Percentiles rank a stretch among this genome's conserved stretches.
Evolutionary conservation across 2,329 filamentous ascomycete genomes (phyloP).

Genomic region (Alternaria arborescens): DNA sequence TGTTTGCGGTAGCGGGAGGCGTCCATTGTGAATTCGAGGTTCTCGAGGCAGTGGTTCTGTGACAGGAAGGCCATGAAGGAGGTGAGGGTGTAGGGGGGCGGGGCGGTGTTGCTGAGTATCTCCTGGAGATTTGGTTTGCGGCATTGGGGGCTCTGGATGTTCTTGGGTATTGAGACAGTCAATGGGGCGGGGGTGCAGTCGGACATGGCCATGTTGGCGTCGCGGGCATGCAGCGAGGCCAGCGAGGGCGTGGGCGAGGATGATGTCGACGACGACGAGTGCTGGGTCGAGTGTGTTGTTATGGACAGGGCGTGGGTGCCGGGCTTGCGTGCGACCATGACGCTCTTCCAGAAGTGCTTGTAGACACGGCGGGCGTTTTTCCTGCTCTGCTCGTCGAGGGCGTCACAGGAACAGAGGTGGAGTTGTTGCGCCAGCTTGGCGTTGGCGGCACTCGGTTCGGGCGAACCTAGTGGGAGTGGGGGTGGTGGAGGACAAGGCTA

Average conservation of each 20-base stretch:
- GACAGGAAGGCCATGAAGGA: constrained; percentile 97
- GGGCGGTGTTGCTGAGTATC: constrained; percentile 85
- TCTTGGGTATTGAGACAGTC: constrained; percentile 60
- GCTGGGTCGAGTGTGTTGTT: constrained; percentile 43
- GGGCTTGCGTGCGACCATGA: constrained; percentile 48
- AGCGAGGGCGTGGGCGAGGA: constrained; percentile 42
- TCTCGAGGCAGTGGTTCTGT: constrained; percentile 96
- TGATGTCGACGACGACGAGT: constrained; percentile 41
- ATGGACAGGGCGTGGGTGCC: constrained; percentile 41
- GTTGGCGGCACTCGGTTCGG: constrained; percentile 44
- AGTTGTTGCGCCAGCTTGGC: constrained; percentile 52
- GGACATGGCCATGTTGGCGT: constrained; percentile 59
- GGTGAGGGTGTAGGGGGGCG: constrained; percentile 86
- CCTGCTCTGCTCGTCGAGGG: constrained; percentile 43
- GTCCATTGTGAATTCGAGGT: constrained; percentile 95
- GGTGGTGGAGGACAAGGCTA: constrained; percentile 3
- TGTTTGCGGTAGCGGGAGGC: constrained; percentile 82
- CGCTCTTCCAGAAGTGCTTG: constrained; percentile 50
- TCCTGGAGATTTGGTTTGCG: constrained; percentile 80
- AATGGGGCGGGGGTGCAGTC: constrained; percentile 56
- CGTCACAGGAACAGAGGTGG: constrained; percentile 45
- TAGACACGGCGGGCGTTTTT: constrained; percentile 47
- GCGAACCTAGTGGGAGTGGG: constrained; percentile 41
- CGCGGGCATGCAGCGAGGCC: constrained; percentile 53
- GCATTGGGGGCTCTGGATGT: constrained; percentile 59